phyloP scores from a whole-genome alignment of 495 filamentous ascomycete genomes.

The Aspergillus heteromorphus region DNA sequence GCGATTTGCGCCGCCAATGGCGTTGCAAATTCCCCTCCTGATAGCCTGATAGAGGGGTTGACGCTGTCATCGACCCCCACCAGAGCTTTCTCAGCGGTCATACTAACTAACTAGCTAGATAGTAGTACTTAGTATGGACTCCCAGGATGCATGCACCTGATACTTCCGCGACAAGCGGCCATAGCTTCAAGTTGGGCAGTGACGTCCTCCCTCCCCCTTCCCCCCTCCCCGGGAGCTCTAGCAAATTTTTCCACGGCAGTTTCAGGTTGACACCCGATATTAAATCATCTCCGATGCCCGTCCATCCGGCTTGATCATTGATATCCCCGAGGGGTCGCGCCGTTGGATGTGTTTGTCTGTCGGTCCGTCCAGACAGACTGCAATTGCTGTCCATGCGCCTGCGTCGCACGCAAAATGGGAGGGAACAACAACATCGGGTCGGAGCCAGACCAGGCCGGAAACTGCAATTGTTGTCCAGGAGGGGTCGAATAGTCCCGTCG shows the following conservation, averaged over 20 bases:
- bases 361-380: too few species aligned
- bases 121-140: too few species aligned
- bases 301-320: not conserved
- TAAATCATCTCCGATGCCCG: not conserved
- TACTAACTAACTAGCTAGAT: too few species aligned
- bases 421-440: too few species aligned
- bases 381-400: too few species aligned
- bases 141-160: not conserved
- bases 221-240: not conserved
- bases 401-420: too few species aligned
- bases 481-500: not conserved
- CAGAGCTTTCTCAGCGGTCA: too few species aligned
- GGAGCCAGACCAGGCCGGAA: not conserved
- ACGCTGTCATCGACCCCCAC: too few species aligned
- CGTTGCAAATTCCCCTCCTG: too few species aligned
- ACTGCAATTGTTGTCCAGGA: not conserved
- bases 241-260: not conserved
- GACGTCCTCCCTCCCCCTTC: not conserved
- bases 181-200: not conserved
- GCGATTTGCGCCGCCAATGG: not conserved
- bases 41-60: not conserved
- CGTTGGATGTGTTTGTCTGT: not conserved
- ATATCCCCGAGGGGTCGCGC: not conserved
- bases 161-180: not conserved
- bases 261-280: not conserved